These are phyloP conservation scores for Trichoderma asperellum DNA, from an alignment of 2,329 filamentous ascomycete genomes.

Conservation along the genomic window DNA sequence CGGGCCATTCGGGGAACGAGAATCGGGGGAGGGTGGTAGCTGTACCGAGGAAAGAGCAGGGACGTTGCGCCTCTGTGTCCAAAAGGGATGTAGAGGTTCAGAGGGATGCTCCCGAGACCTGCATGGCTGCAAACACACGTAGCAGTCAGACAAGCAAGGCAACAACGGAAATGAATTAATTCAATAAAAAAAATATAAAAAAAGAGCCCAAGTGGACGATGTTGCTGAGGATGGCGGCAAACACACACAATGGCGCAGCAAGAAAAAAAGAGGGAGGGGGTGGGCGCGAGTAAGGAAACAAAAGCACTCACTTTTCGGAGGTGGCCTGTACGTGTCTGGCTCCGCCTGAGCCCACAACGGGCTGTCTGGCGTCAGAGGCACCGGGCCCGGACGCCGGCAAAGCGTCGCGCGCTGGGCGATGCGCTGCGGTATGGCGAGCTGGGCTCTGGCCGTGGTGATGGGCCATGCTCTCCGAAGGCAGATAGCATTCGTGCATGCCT, in stretches of 20 bases:
- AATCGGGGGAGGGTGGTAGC: constrained; percentile 6
- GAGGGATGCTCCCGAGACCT: neutral
- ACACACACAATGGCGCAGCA: neutral
- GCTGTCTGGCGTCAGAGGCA: constrained; percentile 51
- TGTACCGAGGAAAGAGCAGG: constrained; percentile 16
- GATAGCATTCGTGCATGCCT: constrained; percentile 66
- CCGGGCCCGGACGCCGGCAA: constrained; percentile 57
- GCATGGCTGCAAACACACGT: constrained; percentile 4
- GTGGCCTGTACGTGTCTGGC: constrained; percentile 53
- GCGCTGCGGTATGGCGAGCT: constrained; percentile 52
- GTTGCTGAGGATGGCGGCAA: neutral
- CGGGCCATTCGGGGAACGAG: constrained; percentile 28
- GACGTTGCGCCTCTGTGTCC: neutral
- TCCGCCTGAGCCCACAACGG: constrained; percentile 47
- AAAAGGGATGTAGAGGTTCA: neutral
- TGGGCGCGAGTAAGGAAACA: constrained; percentile 20
- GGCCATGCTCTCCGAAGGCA: constrained; percentile 63
- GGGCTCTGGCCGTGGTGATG: constrained; percentile 64
- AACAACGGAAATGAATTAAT: neutral
- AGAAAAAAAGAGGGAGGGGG: neutral
- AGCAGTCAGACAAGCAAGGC: neutral
- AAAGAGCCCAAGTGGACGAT: neutral
- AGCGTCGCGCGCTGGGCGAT: constrained; percentile 58
- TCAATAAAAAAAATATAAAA: no score
- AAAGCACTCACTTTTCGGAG: constrained; percentile 59